phyloP scores from a whole-genome alignment of 2,329 filamentous ascomycete genomes.

The Didymella exigua region DNA sequence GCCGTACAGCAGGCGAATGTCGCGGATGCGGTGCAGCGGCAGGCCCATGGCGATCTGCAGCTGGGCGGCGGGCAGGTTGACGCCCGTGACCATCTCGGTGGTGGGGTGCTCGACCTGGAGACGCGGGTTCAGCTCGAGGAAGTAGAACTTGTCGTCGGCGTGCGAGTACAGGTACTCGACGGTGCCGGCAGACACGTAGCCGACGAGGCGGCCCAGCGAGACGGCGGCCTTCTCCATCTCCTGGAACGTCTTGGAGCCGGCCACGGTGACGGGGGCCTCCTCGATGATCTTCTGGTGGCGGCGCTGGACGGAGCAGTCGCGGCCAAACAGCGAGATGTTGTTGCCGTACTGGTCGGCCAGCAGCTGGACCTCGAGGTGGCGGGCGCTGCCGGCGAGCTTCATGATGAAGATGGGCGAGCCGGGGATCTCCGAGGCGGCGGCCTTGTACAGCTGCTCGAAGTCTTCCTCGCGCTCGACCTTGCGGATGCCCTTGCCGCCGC shows the following conservation, averaged over 20 bases:
- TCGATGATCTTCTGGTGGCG: constrained; percentile 99
- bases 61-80: constrained; percentile 95
- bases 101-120: constrained; percentile 99
- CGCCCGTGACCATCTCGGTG: constrained; percentile 98
- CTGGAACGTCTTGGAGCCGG: constrained; percentile 85
- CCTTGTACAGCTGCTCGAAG: constrained; percentile 89
- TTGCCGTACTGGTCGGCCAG: constrained; percentile 99
- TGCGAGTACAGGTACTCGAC: constrained; percentile 99
- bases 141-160: constrained; percentile 98
- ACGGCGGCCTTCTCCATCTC: constrained; percentile 97
- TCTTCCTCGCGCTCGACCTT: constrained; percentile 86
- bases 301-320: constrained; percentile 98
- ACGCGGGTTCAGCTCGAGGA: constrained; percentile 97
- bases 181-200: constrained; percentile 97
- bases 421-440: constrained; percentile 94
- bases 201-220: constrained; percentile 88
- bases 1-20: constrained; percentile 95
- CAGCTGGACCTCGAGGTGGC: constrained; percentile 96
- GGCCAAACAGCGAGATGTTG: constrained; percentile 97
- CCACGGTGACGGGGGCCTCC: constrained; percentile 96
- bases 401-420: constrained; percentile 99
- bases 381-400: constrained; percentile 95
- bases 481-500: constrained; percentile 98
- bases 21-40: constrained; percentile 90
- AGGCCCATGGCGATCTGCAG: constrained; percentile 99